Conservation (phyloP, 2,329 filamentous ascomycete genomes). For the Fusarium acutatum region DNA sequence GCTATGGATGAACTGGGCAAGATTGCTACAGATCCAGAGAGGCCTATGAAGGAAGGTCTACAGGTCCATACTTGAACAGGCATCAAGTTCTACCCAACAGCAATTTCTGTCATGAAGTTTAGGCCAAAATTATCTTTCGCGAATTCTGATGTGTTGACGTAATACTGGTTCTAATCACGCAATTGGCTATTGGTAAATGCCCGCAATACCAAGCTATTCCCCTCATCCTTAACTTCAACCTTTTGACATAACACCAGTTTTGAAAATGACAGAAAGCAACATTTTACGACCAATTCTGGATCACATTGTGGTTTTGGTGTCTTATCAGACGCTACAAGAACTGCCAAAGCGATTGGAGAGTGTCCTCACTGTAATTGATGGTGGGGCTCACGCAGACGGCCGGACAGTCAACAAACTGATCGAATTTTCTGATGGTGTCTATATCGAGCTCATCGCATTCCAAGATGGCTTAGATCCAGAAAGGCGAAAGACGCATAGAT, state of each 20-base stretch:
- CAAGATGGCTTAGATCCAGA: slow-evolving; percentile 16
- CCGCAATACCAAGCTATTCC: background rate
- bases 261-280: background rate
- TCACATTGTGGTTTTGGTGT: slow-evolving; percentile 22
- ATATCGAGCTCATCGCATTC: slow-evolving; percentile 30
- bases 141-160: background rate
- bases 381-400: slow-evolving; percentile 17
- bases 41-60: fast-evolving
- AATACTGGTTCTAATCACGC: slow-evolving; percentile 13
- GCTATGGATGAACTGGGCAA: fast-evolving
- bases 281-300: slow-evolving; percentile 3
- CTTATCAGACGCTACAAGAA: slow-evolving; percentile 8
- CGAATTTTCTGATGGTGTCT: slow-evolving; percentile 12
- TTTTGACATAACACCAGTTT: fast-evolving
- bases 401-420: slow-evolving; percentile 25
- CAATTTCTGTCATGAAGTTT: fast-evolving
- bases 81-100: fast-evolving
- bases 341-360: slow-evolving; percentile 1
- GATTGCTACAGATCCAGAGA: background rate
- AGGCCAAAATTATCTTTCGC: background rate
- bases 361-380: slow-evolving; percentile 17
- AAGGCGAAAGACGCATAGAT: slow-evolving; percentile 12
- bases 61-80: fast-evolving
- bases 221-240: background rate
- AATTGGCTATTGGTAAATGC: background rate